phyloP scores from a whole-genome alignment of 1,139 yeast genomes.

The Magnusiomyces magnusii region DNA sequence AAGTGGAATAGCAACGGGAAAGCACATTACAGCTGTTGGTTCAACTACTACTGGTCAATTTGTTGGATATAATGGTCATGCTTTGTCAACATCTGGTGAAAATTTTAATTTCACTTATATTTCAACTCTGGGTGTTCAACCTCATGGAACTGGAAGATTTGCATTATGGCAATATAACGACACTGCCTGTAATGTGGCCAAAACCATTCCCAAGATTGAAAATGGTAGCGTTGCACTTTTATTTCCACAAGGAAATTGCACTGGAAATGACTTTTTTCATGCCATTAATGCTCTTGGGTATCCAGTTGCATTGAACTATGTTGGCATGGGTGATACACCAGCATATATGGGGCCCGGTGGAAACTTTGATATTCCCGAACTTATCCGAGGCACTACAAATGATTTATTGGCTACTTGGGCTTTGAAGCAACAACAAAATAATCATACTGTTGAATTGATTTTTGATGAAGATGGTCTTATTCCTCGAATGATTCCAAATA shows the following conservation, averaged over 20 bases:
- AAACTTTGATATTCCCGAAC: constrained; percentile 3
- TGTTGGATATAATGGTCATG: neutral
- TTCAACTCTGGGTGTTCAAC: constrained; percentile 10
- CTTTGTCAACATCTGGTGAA: neutral
- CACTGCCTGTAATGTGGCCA: constrained; percentile 1
- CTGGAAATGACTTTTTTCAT: constrained; percentile 7
- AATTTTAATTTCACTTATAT: neutral
- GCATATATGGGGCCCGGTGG: constrained; percentile 6
- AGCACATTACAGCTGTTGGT: constrained; percentile 7
- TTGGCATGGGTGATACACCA: neutral
- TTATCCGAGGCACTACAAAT: constrained; percentile 10
- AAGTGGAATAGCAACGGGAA: constrained; percentile 3
- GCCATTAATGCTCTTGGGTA: constrained; percentile 12
- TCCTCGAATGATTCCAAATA: neutral
- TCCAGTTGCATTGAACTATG: constrained; percentile 14
- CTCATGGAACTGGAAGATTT: constrained; percentile 9
- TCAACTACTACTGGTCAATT: neutral
- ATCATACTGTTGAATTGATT: constrained; percentile 1
- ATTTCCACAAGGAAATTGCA: constrained; percentile 11
- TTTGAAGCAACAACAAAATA: neutral
- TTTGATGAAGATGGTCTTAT: constrained; percentile 3
- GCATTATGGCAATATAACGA: constrained; percentile 8
- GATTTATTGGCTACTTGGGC: constrained; percentile 14
- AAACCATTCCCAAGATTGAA: constrained; percentile 2
- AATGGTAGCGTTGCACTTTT: constrained; percentile 11